A percentile compares a stretch with the other conserved stretches of the same genome.
Evolutionary conservation across 352 stramenopile genomes (phyloP).

Genomic region (Globisporangium lucens): DNA sequence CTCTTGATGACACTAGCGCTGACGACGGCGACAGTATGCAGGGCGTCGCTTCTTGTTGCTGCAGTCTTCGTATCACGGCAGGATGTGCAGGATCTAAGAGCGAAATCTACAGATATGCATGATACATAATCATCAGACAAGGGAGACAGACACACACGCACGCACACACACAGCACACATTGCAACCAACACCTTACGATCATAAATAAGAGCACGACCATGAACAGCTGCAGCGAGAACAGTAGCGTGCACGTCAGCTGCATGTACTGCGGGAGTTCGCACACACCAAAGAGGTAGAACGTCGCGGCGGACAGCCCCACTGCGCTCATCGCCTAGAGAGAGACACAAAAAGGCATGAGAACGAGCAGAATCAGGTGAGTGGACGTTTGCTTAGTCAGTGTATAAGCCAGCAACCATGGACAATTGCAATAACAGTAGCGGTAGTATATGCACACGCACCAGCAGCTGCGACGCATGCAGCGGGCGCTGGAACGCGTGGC

Average conservation of each 20-base stretch:
- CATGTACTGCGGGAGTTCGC: constrained; percentile 39
- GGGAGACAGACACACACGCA: constrained; percentile 21
- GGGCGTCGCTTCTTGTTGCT: constrained; percentile 6
- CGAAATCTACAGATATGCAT: constrained; percentile 38
- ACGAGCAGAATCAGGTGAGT: background rate
- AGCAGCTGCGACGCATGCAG: constrained; percentile 37
- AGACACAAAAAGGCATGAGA: background rate
- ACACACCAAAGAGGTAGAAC: constrained; percentile 46
- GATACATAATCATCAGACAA: constrained; percentile 12
- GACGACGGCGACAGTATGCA: background rate
- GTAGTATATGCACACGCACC: constrained; percentile 15
- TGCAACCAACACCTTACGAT: constrained; percentile 8
- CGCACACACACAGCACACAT: background rate
- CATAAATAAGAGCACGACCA: constrained; percentile 22
- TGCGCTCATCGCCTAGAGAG: constrained; percentile 34
- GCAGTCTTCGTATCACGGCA: constrained; percentile 15
- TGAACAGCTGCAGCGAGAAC: constrained; percentile 39
- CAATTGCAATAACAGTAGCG: background rate
- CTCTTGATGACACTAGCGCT: background rate
- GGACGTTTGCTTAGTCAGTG: background rate
- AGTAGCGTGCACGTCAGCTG: constrained; percentile 34
- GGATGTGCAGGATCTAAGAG: constrained; percentile 40
- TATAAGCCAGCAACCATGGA: background rate
- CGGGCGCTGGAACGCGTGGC: constrained; percentile 45
- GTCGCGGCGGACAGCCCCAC: constrained; percentile 32